Conservation (phyloP, 805 yeast species). For the Hagleromyces aurorensis region DNA sequence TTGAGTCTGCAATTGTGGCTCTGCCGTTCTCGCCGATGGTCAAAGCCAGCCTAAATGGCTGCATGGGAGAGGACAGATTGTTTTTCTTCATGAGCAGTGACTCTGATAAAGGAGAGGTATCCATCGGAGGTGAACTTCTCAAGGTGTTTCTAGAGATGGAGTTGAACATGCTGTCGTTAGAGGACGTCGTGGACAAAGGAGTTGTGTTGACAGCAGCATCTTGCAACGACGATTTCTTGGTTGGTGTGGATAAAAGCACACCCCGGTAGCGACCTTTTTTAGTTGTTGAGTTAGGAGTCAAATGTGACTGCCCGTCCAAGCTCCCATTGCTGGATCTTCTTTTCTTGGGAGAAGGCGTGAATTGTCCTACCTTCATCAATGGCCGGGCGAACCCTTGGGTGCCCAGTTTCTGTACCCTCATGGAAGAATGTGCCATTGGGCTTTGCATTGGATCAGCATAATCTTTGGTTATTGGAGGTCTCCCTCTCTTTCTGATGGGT, state of each 20-base stretch:
- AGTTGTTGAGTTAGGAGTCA: slow-evolving; percentile 7
- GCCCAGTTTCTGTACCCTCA: slow-evolving; percentile 26
- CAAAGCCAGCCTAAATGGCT: slow-evolving; percentile 21
- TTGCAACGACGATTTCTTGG: slow-evolving; percentile 7
- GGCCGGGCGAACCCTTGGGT: slow-evolving; percentile 27
- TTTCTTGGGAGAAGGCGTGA: slow-evolving; percentile 22
- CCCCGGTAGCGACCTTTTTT: slow-evolving; percentile 27
- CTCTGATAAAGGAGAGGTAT: slow-evolving; percentile 9
- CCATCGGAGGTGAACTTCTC: slow-evolving; percentile 12
- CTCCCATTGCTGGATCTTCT: slow-evolving; percentile 7
- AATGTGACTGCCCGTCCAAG: slow-evolving; percentile 3
- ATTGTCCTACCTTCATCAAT: slow-evolving; percentile 28
- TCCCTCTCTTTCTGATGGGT: slow-evolving; percentile 25
- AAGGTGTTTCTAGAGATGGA: slow-evolving; percentile 14
- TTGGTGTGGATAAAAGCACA: slow-evolving; percentile 21
- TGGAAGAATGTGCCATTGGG: slow-evolving; percentile 32
- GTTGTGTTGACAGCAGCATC: slow-evolving; percentile 7
- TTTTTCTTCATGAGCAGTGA: too few species aligned
- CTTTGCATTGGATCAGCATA: slow-evolving; percentile 30
- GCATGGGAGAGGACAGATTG: slow-evolving; percentile 1
- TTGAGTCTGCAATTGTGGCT: slow-evolving; percentile 23
- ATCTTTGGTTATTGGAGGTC: slow-evolving; percentile 31
- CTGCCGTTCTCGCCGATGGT: slow-evolving; percentile 29
- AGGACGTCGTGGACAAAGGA: slow-evolving; percentile 15
- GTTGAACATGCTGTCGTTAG: slow-evolving; percentile 17